Conservation (phyloP, 805 yeast genomes). For the Phaffomyces opuntiae region DNA sequence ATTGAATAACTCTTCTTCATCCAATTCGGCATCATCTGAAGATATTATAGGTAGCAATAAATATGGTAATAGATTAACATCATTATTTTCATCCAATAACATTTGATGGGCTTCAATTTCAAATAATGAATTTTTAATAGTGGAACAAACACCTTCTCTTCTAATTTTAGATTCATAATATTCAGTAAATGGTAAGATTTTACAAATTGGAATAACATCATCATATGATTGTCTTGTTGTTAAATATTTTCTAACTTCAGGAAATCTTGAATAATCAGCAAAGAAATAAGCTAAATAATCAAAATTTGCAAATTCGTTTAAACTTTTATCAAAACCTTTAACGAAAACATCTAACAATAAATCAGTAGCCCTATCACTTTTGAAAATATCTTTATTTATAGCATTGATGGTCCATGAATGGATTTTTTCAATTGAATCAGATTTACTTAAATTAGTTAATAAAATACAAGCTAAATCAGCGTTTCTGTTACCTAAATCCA, state of each 20-base stretch:
- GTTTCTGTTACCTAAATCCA: conserved; percentile 50
- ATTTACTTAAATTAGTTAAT: conserved; percentile 79
- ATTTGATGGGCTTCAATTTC: conserved; percentile 62
- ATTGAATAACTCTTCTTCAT: conserved; percentile 79
- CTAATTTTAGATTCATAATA: conserved; percentile 70
- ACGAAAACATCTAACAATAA: conserved; percentile 86
- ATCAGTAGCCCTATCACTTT: conserved; percentile 56
- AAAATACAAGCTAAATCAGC: conserved; percentile 82
- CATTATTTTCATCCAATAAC: conserved; percentile 47
- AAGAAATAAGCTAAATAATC: conserved; percentile 85
- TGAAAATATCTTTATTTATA: conserved; percentile 43
- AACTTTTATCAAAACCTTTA: conserved; percentile 65
- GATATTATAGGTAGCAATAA: conserved; percentile 75
- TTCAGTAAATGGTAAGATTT: conserved; percentile 76
- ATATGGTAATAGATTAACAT: conserved; percentile 73
- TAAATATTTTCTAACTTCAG: conserved; percentile 70
- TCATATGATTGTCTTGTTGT: conserved; percentile 68
- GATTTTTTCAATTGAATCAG: conserved; percentile 51
- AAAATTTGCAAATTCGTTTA: conserved; percentile 66
- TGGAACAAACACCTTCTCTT: conserved; percentile 88
- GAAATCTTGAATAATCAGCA: conserved; percentile 80
- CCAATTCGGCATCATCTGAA: conserved; percentile 60
- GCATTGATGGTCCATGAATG: conserved; percentile 33
- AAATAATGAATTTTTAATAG: conserved; percentile 84
- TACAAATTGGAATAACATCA: conserved; percentile 70